Conservation (phyloP, 805 yeast genomes). For the Clavispora phyllophila region DNA sequence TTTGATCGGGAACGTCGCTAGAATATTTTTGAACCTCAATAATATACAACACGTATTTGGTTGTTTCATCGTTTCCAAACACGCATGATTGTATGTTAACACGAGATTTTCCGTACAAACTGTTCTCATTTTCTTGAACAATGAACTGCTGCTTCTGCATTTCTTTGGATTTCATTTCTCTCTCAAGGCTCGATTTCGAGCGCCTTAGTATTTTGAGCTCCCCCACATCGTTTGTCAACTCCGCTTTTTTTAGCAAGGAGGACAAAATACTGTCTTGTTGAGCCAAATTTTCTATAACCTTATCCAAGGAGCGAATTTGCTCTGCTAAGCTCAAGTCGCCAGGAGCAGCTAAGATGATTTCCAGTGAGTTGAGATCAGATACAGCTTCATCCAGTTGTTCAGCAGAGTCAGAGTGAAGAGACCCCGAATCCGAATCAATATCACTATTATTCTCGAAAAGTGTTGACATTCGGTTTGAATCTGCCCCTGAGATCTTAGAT, state of each 20-base stretch:
- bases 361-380: slow-evolving; percentile 17
- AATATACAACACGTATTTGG: slow-evolving; percentile 56
- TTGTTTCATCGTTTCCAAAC: slow-evolving; percentile 48
- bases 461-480: slow-evolving; percentile 18
- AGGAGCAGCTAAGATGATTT: slow-evolving; percentile 57
- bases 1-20: slow-evolving; percentile 36
- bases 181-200: slow-evolving; percentile 59
- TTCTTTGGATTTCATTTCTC: slow-evolving; percentile 72
- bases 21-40: slow-evolving; percentile 63
- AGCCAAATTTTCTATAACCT: slow-evolving; percentile 52
- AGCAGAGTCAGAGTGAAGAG: slow-evolving; percentile 19
- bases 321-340: slow-evolving; percentile 62
- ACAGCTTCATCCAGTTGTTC: slow-evolving; percentile 5
- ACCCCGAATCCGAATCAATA: slow-evolving; percentile 29
- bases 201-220: slow-evolving; percentile 65
- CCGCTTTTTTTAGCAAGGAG: slow-evolving; percentile 75
- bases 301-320: slow-evolving; percentile 55
- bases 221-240: slow-evolving; percentile 67
- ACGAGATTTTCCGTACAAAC: slow-evolving; percentile 62
- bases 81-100: slow-evolving; percentile 51
- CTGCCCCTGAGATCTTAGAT: background rate
- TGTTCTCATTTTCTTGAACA: slow-evolving; percentile 77
- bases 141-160: slow-evolving; percentile 73
- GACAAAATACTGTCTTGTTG: slow-evolving; percentile 62
- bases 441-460: slow-evolving; percentile 35